Evolutionary conservation across 805 yeast genomes (phyloP), one percentile per base, ranked within the genome.

Genomic region (Pichia nanzhaoensis): DNA sequence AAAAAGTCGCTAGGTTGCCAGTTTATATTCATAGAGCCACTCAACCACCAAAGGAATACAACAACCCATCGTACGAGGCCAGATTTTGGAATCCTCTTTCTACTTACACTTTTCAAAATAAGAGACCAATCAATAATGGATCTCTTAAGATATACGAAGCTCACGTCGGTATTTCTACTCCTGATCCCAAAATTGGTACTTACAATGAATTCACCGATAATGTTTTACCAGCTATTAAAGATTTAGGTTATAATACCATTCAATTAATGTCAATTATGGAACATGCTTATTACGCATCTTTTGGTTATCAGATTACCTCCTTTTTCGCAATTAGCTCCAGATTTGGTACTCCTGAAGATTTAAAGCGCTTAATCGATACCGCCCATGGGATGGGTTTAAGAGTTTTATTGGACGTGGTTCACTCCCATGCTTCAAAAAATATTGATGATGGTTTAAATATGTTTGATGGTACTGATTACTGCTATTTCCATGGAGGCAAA

Each of bases 231-330:
- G 73, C 82, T 37, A 86, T 91, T 54, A 80, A 79, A 54, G 77
- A 82, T 51, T 72, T 90, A 48, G 97, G 97, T 32, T 91, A 91
- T 64, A 88, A 93, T 63, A 81, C 95, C 4, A 84, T 91, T 55
- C 99, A 91, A 66, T 72, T 91, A 59, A 91, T 91, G 99, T 97
- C 99, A 0, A 76, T 91, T 37, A 91, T 91, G 99, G 99, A 91
- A 65, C 99, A 91, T 63, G 98, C 99, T 1, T 91, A 91, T 62
- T 91, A 91, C 63, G 99, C 97, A 1, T 87, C 96, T 2, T 91
- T 91, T 62, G 99, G 99, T n/a, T 91, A 91, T 63, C 99, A 91
- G 64, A 81, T 91, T 22, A 90, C 98, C 19, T 85, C 83, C 48
- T 93, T 91, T 61, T 91, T 85, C 62, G 97, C 98, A 2, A 73